Evolutionary conservation across 257 asterid species (phyloP), one percentile per base, ranked within the genome.

Genomic region (Avicennia marina): DNA sequence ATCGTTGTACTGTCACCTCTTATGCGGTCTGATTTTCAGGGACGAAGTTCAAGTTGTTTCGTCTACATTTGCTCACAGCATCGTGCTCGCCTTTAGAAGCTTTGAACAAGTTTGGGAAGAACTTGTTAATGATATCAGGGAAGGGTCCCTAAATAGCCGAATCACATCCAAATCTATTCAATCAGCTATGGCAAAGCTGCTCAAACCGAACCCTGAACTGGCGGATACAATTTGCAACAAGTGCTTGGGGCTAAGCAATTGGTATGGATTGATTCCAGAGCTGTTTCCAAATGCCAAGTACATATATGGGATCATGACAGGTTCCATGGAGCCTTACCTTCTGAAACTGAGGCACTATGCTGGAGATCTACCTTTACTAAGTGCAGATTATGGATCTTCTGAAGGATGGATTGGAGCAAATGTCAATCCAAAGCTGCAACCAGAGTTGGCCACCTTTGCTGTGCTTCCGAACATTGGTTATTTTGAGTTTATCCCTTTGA

Each of bases 331-430:
- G 45, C 98, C 94, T 1, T 93, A 93, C 63, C 26, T 89, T 74
- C 79, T 65, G 19, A 89, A 86, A 51, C 25, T 93, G 77, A 83
- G 97, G 76, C 97, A 89, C 29, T 93, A 86, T 54, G 97, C 91
- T 6, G 95, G 91, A 31, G 87, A 70, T 41, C 44, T 89, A 11
- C 97, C 95, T 24, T 43, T 93, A 39, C 56, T 82, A 22, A 89
- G 97, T 57, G 97, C 98, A 6, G 98, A 93, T 74, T 93, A 89
- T 50, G 97, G 97, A 8, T 69, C 98, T 44, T 93, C 97, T 1
- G 98, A 93, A 70, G 97, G 98, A 50, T 93, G 98, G 97, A 69
- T 93, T 10, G 97, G 91, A 9, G 94, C 86, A 0, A 93, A 93
- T 45, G 85, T 89, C 7, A 84, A 86, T 43, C 97, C 95, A n/a